Evolutionary conservation across 2,329 filamentous ascomycete species (phyloP).

Genomic region (Ophiocordyceps unilateralis): DNA sequence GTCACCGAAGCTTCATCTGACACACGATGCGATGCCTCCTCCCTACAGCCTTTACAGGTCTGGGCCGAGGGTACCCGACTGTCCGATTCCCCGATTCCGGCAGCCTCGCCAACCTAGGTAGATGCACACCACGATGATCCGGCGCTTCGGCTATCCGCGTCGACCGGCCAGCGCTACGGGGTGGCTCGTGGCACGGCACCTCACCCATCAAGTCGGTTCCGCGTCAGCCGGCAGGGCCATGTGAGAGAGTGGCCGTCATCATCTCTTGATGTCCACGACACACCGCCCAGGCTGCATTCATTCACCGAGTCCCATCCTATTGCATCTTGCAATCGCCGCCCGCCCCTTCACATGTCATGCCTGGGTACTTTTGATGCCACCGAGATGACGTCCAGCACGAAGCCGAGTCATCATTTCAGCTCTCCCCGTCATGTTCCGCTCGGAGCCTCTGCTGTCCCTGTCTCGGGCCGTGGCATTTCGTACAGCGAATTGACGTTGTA

Average conservation of each 20-base stretch:
- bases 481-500: constrained; percentile 68
- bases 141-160: not conserved
- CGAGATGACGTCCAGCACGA: not conserved
- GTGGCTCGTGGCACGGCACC: not conserved
- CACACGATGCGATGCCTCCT: too few species aligned
- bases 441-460: not conserved
- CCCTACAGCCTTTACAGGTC: too few species aligned
- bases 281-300: not conserved
- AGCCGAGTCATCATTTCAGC: not conserved
- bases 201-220: not conserved
- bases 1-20: not conserved
- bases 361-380: not conserved
- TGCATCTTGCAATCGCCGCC: too few species aligned
- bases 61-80: not conserved
- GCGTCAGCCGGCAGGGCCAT: not conserved
- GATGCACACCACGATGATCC: not conserved
- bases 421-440: not conserved
- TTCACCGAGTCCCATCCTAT: not conserved
- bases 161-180: not conserved
- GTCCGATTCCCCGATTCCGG: not conserved
- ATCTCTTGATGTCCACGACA: not conserved
- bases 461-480: constrained; percentile 9
- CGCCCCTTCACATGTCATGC: not conserved
- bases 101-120: not conserved
- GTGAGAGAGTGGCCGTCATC: not conserved